phyloP scores from a whole-genome alignment of 208 protist genomes.

The Leishmania lainsoni region DNA sequence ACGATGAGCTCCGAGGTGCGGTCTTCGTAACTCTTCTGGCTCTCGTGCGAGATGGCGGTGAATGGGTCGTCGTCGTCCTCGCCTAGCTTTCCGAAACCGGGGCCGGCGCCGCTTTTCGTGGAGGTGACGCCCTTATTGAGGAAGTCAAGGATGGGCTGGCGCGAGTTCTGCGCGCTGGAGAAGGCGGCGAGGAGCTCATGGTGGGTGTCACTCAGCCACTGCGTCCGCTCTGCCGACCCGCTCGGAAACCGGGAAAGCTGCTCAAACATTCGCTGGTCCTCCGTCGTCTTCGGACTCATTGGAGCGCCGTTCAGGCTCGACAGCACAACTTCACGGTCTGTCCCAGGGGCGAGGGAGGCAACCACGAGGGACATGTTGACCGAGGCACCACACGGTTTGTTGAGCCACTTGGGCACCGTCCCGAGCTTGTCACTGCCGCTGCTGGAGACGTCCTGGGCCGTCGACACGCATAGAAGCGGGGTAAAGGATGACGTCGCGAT shows the following conservation, averaged over 20 bases:
- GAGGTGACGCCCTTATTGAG: slow-evolving; percentile 28
- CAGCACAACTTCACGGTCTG: slow-evolving; percentile 41
- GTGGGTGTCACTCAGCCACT: slow-evolving; percentile 58
- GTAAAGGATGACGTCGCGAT: slow-evolving; percentile 92
- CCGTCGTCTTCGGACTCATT: slow-evolving; percentile 36
- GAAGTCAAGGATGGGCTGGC: slow-evolving; percentile 70
- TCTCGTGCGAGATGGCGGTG: slow-evolving; percentile 55
- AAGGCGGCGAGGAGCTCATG: slow-evolving; percentile 67
- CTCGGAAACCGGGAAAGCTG: slow-evolving; percentile 33
- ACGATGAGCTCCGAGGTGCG: slow-evolving; percentile 59
- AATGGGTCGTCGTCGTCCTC: slow-evolving; percentile 73
- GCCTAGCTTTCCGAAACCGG: slow-evolving; percentile 6
- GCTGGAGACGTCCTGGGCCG: slow-evolving; percentile 45
- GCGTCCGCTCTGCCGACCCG: slow-evolving; percentile 51
- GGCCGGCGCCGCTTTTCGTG: slow-evolving; percentile 1
- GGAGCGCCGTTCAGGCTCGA: slow-evolving; percentile 13
- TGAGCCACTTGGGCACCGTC: slow-evolving; percentile 56
- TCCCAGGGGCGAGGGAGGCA: slow-evolving; percentile 43
- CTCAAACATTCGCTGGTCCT: slow-evolving; percentile 31
- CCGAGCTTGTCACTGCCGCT: slow-evolving; percentile 25
- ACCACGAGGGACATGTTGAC: slow-evolving; percentile 62
- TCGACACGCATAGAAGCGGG: slow-evolving; percentile 69
- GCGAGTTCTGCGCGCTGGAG: slow-evolving; percentile 48
- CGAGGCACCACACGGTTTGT: slow-evolving; percentile 65
- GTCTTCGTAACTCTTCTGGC: slow-evolving; percentile 69